These are phyloP conservation scores for Stephania japonica DNA, from an alignment of 164 flowering plant species.

Conservation along the genomic window DNA sequence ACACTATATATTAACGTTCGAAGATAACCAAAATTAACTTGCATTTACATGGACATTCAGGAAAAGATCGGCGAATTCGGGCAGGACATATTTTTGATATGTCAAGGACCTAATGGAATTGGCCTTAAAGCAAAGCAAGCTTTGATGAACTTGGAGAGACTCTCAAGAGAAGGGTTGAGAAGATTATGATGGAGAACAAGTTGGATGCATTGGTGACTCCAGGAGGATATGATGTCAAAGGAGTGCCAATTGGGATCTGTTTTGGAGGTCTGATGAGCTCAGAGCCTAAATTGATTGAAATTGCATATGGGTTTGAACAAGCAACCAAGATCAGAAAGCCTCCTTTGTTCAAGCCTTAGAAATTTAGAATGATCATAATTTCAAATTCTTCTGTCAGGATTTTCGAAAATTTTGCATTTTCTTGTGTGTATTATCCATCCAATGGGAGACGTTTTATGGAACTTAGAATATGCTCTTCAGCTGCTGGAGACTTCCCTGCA, in stretches of 20 bases:
- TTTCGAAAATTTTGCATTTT: no score
- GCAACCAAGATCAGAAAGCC: conserved; percentile 41
- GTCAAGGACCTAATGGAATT: conserved; percentile 39
- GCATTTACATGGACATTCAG: conserved; percentile 18
- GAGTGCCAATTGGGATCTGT: conserved; percentile 42
- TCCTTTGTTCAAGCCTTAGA: conserved; percentile 21
- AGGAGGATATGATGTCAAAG: conserved; percentile 38
- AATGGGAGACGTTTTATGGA: conserved; percentile 58
- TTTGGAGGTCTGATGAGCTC: conserved; percentile 44
- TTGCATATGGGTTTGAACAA: conserved; percentile 53
- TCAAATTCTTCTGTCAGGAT: no score
- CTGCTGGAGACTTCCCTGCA: conserved; percentile 37
- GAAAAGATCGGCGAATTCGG: conserved; percentile 32
- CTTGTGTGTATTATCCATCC: no score
- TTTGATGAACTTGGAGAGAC: conserved; percentile 17
- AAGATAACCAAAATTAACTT: neutral
- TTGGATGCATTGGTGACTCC: conserved; percentile 57
- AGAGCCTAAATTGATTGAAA: conserved; percentile 40
- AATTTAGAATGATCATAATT: no score
- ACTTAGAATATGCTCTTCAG: conserved; percentile 50
- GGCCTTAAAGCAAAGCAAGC: conserved; percentile 23
- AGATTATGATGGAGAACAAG: conserved; percentile 33
- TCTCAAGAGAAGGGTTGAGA: conserved; percentile 32
- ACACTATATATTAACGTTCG: no score
- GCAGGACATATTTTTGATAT: conserved; percentile 26